Percentiles rank a stretch among this genome's conserved stretches.
Conservation (phyloP, 1,139 yeast genomes). For the Yamadazyma conglobata region DNA sequence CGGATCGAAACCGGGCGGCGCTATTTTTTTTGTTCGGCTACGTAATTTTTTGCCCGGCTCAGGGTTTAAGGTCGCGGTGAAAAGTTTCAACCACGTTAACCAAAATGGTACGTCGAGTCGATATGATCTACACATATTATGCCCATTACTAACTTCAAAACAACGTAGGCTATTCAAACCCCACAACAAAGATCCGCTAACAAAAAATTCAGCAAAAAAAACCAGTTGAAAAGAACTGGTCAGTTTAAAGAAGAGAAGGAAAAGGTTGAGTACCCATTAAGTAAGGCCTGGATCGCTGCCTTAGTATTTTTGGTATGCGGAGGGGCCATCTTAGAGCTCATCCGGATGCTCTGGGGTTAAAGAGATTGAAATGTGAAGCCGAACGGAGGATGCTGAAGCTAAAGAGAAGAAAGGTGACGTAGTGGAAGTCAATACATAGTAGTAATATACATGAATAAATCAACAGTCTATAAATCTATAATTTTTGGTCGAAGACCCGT, state of each 20-base stretch:
- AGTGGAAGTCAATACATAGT: no score
- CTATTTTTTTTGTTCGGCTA: constrained; percentile 42
- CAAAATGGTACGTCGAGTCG: constrained; percentile 5
- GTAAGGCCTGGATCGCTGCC: constrained; percentile 56
- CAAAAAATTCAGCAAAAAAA: constrained; percentile 70
- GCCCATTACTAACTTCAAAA: constrained; percentile 6
- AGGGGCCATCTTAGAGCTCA: constrained; percentile 73
- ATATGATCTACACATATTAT: background rate
- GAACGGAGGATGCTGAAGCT: no score
- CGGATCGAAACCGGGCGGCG: constrained; percentile 99
- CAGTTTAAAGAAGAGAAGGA: constrained; percentile 44
- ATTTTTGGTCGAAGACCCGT: no score
- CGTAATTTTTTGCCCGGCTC: background rate
- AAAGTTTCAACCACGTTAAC: constrained; percentile 3
- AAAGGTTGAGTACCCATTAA: constrained; percentile 45
- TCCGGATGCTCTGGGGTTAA: constrained; percentile 54
- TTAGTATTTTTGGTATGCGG: constrained; percentile 75
- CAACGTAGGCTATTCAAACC: constrained; percentile 55
- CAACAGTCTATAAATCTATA: no score
- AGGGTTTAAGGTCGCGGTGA: background rate
- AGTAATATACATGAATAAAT: no score
- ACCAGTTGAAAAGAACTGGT: constrained; percentile 63
- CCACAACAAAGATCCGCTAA: constrained; percentile 85
- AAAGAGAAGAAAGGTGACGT: no score
- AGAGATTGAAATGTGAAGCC: no score